Evolutionary conservation across 495 filamentous ascomycete species (phyloP), one percentile per base, ranked within the genome.

Genomic region (Lasiosphaeris hirsuta): DNA sequence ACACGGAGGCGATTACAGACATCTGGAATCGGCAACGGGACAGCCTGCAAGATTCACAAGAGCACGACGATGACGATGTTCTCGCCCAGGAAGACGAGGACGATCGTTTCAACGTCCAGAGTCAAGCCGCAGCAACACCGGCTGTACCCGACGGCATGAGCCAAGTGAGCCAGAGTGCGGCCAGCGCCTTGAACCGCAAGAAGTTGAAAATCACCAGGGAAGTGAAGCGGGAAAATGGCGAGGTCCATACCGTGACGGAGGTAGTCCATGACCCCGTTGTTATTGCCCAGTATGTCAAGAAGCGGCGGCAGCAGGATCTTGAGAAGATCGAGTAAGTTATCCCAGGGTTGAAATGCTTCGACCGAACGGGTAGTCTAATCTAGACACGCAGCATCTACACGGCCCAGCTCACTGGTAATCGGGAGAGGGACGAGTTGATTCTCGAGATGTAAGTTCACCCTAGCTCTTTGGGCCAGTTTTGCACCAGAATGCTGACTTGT

Each of bases 1-100:
- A 99, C 70, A 91, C 95, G 59, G 82, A 89, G 7, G 87, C 89
- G 10, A 96, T 97, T 55, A 84, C 84, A 17, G 82, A 85, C 14
- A 96, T 97, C 57, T 99, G 94, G 94, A 84, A 89, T 33, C 81
- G 87, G 42, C 94, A 99, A 69, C 87, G 87, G 65, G 77, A 81
- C 18, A 93, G 86, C 56, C 72, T 99, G 8, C 85, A 85, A 0
- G 75, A 81, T 37, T 44, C 59, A 8, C 69, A 72, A 13, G 78
- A 77, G 44, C 78, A 81, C 50, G 82, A 86, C 34, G 89, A 94
- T 51, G 83, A 86, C 42, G 85, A 84, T 40, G 78, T 85, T 2
- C 81, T 84, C 18, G 84, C 81, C 40, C 81, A 86, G 18, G 75
- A 75, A 15, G 80, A 78, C 53, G 79, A 80, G 18, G 76, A 78